Evolutionary conservation across 176 grass and related monocot genomes (phyloP).

Genomic region (barley (Hordeum vulgare)): DNA sequence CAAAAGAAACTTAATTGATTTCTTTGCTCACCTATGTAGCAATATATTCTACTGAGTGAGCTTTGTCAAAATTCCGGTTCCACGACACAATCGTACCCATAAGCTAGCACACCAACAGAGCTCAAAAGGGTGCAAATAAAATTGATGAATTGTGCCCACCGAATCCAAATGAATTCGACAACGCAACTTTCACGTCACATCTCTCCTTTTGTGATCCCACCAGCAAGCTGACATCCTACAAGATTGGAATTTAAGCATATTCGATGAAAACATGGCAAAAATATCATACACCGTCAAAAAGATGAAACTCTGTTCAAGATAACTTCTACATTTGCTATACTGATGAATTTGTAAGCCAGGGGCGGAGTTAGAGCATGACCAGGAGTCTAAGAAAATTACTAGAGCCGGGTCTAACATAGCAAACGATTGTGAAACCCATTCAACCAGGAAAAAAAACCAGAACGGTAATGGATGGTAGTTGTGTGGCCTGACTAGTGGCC

Average conservation of each 20-base stretch:
- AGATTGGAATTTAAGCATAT: slow-evolving; percentile 15
- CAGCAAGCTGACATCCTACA: slow-evolving; percentile 68
- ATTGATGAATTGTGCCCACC: slow-evolving; percentile 97
- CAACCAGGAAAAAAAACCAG: background rate
- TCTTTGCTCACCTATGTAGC: slow-evolving; percentile 22
- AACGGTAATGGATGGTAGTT: background rate
- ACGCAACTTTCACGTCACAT: slow-evolving; percentile 74
- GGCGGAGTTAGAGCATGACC: background rate
- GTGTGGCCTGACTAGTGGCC: background rate
- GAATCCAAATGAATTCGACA: slow-evolving; percentile 97
- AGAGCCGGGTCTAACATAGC: background rate
- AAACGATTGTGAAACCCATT: background rate
- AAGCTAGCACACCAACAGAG: slow-evolving; percentile 14
- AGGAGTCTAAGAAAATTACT: background rate
- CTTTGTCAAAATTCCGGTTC: background rate
- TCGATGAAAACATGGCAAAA: background rate
- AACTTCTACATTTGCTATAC: background rate
- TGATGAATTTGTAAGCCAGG: background rate
- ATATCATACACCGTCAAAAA: background rate
- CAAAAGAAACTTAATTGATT: slow-evolving; percentile 30
- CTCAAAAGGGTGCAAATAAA: slow-evolving; percentile 77
- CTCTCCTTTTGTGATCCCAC: slow-evolving; percentile 86
- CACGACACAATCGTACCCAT: background rate
- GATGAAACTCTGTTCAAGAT: background rate
- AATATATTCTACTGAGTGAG: slow-evolving; percentile 27